A percentile compares a stretch with the other conserved stretches of the same genome.
Evolutionary conservation across 2,329 filamentous ascomycete genomes (phyloP).

Genomic region (Nigrograna mackinnonii): DNA sequence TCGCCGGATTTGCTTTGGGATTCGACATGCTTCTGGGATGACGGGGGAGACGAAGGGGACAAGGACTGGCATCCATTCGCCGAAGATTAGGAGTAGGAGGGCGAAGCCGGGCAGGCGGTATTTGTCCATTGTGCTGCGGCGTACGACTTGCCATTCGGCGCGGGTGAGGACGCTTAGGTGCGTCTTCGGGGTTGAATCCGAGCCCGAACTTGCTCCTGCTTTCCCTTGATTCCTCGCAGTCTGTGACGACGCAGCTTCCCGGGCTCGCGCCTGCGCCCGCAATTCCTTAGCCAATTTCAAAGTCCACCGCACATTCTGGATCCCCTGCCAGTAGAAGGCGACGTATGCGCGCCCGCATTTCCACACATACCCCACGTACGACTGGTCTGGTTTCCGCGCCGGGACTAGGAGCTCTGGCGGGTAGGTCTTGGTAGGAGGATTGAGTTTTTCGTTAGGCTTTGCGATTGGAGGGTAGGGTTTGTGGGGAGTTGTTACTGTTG

Average conservation of each 20-base stretch:
- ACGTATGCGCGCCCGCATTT: slow-evolving; percentile 74
- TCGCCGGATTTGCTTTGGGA: slow-evolving; percentile 74
- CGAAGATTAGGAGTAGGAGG: slow-evolving; percentile 74
- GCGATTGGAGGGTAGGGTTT: background rate
- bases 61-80: slow-evolving; percentile 83
- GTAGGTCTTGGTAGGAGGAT: slow-evolving; percentile 73
- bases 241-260: background rate
- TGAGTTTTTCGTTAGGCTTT: slow-evolving; percentile 49
- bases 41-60: slow-evolving; percentile 72
- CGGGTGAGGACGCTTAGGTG: slow-evolving; percentile 53
- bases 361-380: slow-evolving; percentile 59
- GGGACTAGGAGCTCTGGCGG: slow-evolving; percentile 72
- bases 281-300: slow-evolving; percentile 48
- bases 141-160: slow-evolving; percentile 70
- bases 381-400: slow-evolving; percentile 50
- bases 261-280: slow-evolving; percentile 40
- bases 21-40: slow-evolving; percentile 80
- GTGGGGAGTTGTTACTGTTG: no score
- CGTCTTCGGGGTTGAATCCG: background rate
- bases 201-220: no score
- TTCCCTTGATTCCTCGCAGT: slow-evolving; percentile 1
- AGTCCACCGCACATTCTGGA: slow-evolving; percentile 75
- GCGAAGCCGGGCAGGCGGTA: slow-evolving; percentile 79
- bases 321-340: slow-evolving; percentile 83
- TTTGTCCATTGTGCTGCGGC: slow-evolving; percentile 71